Conservation (phyloP, 257 asterid species). For the Capsicum baccatum region DNA sequence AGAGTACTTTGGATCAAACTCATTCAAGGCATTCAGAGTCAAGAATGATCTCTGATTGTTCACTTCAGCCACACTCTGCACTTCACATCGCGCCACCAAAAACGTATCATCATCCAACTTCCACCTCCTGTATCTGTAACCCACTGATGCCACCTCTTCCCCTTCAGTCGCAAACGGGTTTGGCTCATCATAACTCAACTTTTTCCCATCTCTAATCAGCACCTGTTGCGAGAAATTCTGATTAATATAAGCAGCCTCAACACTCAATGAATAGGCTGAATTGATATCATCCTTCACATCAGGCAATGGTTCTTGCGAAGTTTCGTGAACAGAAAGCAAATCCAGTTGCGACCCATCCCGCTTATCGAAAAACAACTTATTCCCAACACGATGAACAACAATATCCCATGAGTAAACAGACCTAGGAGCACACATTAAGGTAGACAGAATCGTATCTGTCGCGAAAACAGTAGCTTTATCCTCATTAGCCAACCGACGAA, state of each 20-base stretch:
- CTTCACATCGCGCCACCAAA: slow-evolving; percentile 89
- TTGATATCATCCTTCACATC: slow-evolving; percentile 93
- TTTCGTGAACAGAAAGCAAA: slow-evolving; percentile 88
- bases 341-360: slow-evolving; percentile 96
- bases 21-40: slow-evolving; percentile 87
- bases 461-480: slow-evolving; percentile 98
- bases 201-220: slow-evolving; percentile 79
- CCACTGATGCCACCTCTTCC: slow-evolving; percentile 95
- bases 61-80: slow-evolving; percentile 81
- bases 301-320: slow-evolving; percentile 95
- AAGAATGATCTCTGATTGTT: slow-evolving; percentile 81
- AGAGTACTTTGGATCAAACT: slow-evolving; percentile 90
- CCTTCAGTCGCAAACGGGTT: slow-evolving; percentile 95
- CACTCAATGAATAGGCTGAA: slow-evolving; percentile 78
- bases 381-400: slow-evolving; percentile 92
- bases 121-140: slow-evolving; percentile 97
- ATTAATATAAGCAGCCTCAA: slow-evolving; percentile 92
- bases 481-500: slow-evolving; percentile 91
- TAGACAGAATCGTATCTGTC: slow-evolving; percentile 76
- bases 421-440: slow-evolving; percentile 92
- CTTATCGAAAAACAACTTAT: slow-evolving; percentile 87
- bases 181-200: slow-evolving; percentile 84
- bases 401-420: slow-evolving; percentile 97
- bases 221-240: slow-evolving; percentile 98
- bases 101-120: slow-evolving; percentile 80